phyloP scores from a whole-genome alignment of 345 rosid species.

The Erodium maritimum region DNA sequence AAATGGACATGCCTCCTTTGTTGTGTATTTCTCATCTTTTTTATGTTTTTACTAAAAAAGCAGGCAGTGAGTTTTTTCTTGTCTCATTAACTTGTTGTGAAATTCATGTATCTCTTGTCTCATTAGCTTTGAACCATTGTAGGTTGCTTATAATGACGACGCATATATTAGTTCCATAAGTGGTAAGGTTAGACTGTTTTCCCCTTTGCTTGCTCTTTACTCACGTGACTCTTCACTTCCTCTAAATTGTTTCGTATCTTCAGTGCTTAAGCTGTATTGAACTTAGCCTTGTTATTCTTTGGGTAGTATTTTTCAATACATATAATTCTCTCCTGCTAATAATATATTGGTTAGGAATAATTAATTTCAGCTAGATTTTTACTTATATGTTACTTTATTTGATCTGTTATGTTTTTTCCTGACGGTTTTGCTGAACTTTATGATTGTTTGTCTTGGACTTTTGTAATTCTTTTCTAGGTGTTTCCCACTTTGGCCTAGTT shows the following conservation, averaged over 20 bases:
- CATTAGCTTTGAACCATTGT: not conserved
- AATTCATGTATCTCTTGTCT: too few species aligned
- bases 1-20: slow-evolving; percentile 38
- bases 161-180: not conserved
- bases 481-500: not conserved
- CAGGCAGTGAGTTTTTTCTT: not conserved
- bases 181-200: too few species aligned
- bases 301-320: not conserved
- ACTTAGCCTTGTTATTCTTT: not conserved
- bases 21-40: not conserved
- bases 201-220: not conserved
- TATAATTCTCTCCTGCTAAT: too few species aligned
- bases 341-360: not conserved
- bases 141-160: not conserved
- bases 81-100: too few species aligned
- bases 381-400: not conserved
- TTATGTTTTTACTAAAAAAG: not conserved
- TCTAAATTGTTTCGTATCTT: not conserved
- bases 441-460: not conserved
- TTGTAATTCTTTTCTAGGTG: not conserved
- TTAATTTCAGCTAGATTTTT: not conserved
- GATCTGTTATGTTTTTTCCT: not conserved
- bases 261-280: not conserved
- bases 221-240: not conserved
- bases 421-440: not conserved